Evolutionary conservation across 2,329 filamentous ascomycete species (phyloP).

Genomic region (Alternaria novae-zelandiae): DNA sequence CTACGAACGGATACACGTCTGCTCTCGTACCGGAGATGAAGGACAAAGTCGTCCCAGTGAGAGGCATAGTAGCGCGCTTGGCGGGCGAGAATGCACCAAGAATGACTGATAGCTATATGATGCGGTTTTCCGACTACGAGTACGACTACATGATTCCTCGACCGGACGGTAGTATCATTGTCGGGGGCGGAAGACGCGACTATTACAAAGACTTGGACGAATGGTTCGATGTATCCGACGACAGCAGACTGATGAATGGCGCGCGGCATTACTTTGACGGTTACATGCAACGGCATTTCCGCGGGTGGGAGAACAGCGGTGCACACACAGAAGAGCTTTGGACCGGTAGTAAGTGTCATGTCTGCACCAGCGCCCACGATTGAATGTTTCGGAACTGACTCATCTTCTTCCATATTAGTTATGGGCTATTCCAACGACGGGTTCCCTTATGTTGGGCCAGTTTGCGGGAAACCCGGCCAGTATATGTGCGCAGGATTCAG

Average conservation of each 20-base stretch:
- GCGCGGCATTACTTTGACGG: slow-evolving; percentile 31
- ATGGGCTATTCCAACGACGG: slow-evolving; percentile 23
- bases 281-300: slow-evolving; percentile 35
- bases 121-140: slow-evolving; percentile 58
- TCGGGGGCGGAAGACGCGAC: slow-evolving; percentile 20
- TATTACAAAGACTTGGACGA: slow-evolving; percentile 38
- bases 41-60: slow-evolving; percentile 45
- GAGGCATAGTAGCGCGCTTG: slow-evolving; percentile 22
- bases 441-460: slow-evolving; percentile 17
- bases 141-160: slow-evolving; percentile 60
- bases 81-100: slow-evolving; percentile 11
- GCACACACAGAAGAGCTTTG: slow-evolving; percentile 23
- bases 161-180: slow-evolving; percentile 7
- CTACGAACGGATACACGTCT: slow-evolving; percentile 30
- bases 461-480: slow-evolving; percentile 10
- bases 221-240: slow-evolving; percentile 22
- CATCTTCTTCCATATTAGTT: not conserved
- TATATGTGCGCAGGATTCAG: slow-evolving; percentile 27
- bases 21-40: slow-evolving; percentile 42
- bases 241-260: slow-evolving; percentile 26
- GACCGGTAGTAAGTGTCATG: slow-evolving; percentile 30
- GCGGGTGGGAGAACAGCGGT: slow-evolving; percentile 27
- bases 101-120: slow-evolving; percentile 26
- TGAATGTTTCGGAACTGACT: not conserved
- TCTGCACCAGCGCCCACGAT: not conserved